phyloP scores from a whole-genome alignment of 164 flowering plant genomes.

The Stephania yunnanensis region DNA sequence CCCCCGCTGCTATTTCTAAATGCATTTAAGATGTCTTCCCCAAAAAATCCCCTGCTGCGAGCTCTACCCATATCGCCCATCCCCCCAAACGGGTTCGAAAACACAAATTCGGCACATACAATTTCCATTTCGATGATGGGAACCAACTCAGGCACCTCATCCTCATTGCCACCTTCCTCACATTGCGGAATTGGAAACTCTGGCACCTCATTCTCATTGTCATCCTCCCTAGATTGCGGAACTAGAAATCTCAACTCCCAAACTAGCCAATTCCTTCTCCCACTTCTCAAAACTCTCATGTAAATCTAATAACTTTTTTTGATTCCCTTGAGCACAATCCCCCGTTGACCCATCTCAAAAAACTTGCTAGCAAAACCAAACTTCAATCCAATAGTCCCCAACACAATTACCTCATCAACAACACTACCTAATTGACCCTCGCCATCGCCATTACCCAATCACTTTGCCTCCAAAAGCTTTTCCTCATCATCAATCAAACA shows the following conservation, averaged over 20 bases:
- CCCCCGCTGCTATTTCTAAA: too few species aligned
- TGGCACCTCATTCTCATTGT: slow-evolving; percentile 17
- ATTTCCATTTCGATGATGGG: slow-evolving; percentile 29
- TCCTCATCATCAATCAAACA: slow-evolving; percentile 50
- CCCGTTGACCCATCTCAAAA: slow-evolving; percentile 44
- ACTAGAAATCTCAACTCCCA: slow-evolving; percentile 37
- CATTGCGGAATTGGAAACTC: too few species aligned
- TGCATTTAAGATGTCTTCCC: too few species aligned
- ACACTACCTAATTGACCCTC: slow-evolving; percentile 7
- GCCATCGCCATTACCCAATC: slow-evolving; percentile 16
- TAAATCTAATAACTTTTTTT: slow-evolving; percentile 60
- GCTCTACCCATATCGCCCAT: too few species aligned
- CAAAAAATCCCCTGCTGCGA: too few species aligned
- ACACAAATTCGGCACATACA: not conserved
- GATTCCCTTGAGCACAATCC: slow-evolving; percentile 62
- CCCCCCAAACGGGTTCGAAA: too few species aligned
- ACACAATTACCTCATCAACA: slow-evolving; percentile 30
- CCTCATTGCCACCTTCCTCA: too few species aligned
- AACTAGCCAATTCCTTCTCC: slow-evolving; percentile 56
- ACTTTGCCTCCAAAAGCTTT: slow-evolving; percentile 37
- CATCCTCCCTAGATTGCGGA: slow-evolving; percentile 24
- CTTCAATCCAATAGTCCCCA: slow-evolving; percentile 39
- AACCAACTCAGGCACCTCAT: slow-evolving; percentile 19
- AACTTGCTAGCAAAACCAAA: slow-evolving; percentile 41
- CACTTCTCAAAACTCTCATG: slow-evolving; percentile 56